Evolutionary conservation across 805 yeast species (phyloP).

Genomic region (Ogataea paraovalis): DNA sequence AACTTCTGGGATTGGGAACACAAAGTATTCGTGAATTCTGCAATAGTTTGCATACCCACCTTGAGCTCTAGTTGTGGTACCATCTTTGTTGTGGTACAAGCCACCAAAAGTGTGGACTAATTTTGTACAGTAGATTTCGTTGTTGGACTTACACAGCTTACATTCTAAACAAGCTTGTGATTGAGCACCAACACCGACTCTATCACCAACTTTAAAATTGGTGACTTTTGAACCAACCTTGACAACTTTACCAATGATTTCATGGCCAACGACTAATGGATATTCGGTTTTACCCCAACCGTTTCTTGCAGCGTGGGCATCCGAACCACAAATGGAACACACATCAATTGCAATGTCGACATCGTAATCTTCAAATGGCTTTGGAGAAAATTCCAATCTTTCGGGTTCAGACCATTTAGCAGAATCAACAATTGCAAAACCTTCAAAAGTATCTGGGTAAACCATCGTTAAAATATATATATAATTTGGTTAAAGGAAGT

Average conservation of each 20-base stretch:
- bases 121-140: slow-evolving; percentile 42
- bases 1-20: slow-evolving; percentile 57
- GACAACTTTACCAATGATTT: slow-evolving; percentile 57
- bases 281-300: slow-evolving; percentile 43
- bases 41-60: slow-evolving; percentile 72
- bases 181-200: slow-evolving; percentile 81
- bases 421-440: slow-evolving; percentile 35
- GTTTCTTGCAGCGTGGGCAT: slow-evolving; percentile 45
- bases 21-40: slow-evolving; percentile 60
- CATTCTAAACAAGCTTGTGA: slow-evolving; percentile 59
- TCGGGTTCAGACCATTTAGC: slow-evolving; percentile 32
- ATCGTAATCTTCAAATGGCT: slow-evolving; percentile 37
- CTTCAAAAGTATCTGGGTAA: slow-evolving; percentile 36
- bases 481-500: neutral
- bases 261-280: slow-evolving; percentile 54
- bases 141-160: slow-evolving; percentile 48
- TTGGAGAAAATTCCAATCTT: slow-evolving; percentile 31
- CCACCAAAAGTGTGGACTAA: slow-evolving; percentile 35
- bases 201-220: slow-evolving; percentile 57
- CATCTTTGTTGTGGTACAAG: slow-evolving; percentile 25
- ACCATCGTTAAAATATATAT: slow-evolving; percentile 16
- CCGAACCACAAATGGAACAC: slow-evolving; percentile 60
- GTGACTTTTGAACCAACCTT: slow-evolving; percentile 56
- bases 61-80: slow-evolving; percentile 34
- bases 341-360: slow-evolving; percentile 41